Conservation (phyloP, 176 grass and related monocot genomes). For the Avena sativa region DNA sequence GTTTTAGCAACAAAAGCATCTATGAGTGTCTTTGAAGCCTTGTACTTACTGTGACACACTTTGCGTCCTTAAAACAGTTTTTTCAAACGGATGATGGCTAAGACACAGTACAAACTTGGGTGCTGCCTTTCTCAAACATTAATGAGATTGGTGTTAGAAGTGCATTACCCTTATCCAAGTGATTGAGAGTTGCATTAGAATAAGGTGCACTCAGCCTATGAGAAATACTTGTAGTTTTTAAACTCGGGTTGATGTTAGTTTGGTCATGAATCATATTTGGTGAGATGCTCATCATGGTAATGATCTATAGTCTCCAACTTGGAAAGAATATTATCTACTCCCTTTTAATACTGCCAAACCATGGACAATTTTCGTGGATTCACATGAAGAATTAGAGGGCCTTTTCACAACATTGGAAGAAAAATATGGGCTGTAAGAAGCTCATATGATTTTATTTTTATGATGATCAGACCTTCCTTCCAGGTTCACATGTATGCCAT, state of each 20-base stretch:
- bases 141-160: slow-evolving; percentile 43
- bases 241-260: slow-evolving; percentile 30
- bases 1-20: slow-evolving; percentile 38
- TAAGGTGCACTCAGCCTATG: slow-evolving; percentile 45
- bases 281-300: slow-evolving; percentile 36
- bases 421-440: slow-evolving; percentile 43
- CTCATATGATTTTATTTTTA: too few relatives aligned
- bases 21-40: slow-evolving; percentile 32
- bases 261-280: slow-evolving; percentile 23
- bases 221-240: slow-evolving; percentile 44
- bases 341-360: slow-evolving; percentile 31
- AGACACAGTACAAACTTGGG: not conserved
- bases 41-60: slow-evolving; percentile 36
- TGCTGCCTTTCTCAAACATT: slow-evolving; percentile 49
- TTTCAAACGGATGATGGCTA: slow-evolving; percentile 35
- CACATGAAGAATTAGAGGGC: slow-evolving; percentile 32
- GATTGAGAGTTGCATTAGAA: slow-evolving; percentile 40
- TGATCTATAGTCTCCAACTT: slow-evolving; percentile 21
- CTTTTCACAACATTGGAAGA: slow-evolving; percentile 26
- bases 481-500: too few relatives aligned
- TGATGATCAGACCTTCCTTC: too few relatives aligned
- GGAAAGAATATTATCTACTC: slow-evolving; percentile 34
- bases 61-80: slow-evolving; percentile 37
- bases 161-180: slow-evolving; percentile 55
- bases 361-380: slow-evolving; percentile 31